Evolutionary conservation across 2,329 filamentous ascomycete genomes (phyloP).

Genomic region (Penicillium aurantiogriseum): DNA sequence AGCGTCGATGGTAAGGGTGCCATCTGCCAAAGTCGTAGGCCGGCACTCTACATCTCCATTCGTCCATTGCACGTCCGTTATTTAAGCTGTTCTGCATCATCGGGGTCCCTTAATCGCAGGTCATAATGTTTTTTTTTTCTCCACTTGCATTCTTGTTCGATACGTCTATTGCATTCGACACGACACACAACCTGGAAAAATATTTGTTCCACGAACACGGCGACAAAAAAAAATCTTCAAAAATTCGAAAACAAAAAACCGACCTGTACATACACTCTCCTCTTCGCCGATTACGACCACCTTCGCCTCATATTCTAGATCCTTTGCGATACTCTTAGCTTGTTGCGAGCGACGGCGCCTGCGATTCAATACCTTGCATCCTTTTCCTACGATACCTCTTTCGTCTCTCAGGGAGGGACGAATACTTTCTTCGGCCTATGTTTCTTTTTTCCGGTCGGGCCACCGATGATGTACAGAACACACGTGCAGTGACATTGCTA

Average conservation of each 20-base stretch:
- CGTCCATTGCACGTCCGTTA: conserved; percentile 34
- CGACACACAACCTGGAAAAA: conserved; percentile 30
- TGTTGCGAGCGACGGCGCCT: conserved; percentile 45
- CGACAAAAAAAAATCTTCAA: conserved; percentile 27
- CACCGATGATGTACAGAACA: conserved; percentile 43
- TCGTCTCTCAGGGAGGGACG: conserved; percentile 39
- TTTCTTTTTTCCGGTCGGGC: conserved; percentile 25
- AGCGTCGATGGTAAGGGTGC: conserved; percentile 42
- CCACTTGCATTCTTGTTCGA: conserved; percentile 28
- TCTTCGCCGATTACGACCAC: conserved; percentile 36
- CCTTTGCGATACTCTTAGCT: conserved; percentile 36
- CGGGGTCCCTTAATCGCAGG: conserved; percentile 35
- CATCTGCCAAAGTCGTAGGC: conserved; percentile 23
- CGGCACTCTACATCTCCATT: conserved; percentile 27
- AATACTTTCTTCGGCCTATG: conserved; percentile 29
- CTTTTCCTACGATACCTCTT: conserved; percentile 36
- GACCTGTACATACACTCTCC: conserved; percentile 36
- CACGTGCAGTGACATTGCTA: conserved; percentile 34
- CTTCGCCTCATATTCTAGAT: conserved; percentile 35
- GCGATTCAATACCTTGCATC: conserved; percentile 40
- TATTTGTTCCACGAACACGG: conserved; percentile 28
- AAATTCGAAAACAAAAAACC: conserved; percentile 31
- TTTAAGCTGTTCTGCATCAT: conserved; percentile 38
- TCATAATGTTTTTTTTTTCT: conserved; percentile 33
- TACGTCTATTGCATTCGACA: conserved; percentile 32